A percentile compares a stretch with the other conserved stretches of the same genome.
phyloP scores from a whole-genome alignment of 2,329 filamentous ascomycete species.

The Lomentospora prolificans region DNA sequence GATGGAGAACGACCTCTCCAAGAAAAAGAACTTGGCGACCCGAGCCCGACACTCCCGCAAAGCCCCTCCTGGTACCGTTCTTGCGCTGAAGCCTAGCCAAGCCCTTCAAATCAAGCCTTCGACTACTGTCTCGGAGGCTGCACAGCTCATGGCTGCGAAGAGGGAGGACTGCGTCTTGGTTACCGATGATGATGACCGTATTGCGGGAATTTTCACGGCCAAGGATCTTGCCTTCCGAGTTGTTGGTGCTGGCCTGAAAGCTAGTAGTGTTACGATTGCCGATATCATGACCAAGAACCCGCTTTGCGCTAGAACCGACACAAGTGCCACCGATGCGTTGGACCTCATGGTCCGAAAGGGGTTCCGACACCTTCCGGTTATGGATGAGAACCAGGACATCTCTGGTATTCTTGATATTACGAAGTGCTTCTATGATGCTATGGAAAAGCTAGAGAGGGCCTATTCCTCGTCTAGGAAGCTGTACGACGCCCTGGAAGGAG shows the following conservation, averaged over 20 bases:
- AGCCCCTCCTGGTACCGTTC: conserved; percentile 89
- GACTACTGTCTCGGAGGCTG: conserved; percentile 90
- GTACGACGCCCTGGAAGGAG: conserved; percentile 93
- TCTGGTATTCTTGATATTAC: conserved; percentile 97
- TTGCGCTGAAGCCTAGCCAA: conserved; percentile 88
- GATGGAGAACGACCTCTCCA: conserved; percentile 94
- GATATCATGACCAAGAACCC: conserved; percentile 99
- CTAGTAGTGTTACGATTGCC: conserved; percentile 81
- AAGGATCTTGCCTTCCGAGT: conserved; percentile 98
- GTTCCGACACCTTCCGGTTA: conserved; percentile 93
- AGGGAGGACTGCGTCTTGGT: conserved; percentile 96
- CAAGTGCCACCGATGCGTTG: conserved; percentile 91
- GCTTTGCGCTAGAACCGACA: conserved; percentile 92
- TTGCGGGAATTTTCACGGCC: conserved; percentile 96
- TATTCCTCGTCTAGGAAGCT: conserved; percentile 97
- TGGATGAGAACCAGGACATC: conserved; percentile 99
- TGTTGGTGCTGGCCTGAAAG: conserved; percentile 82
- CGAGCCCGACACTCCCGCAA: conserved; percentile 81
- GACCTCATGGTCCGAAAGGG: conserved; percentile 98
- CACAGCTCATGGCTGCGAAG: conserved; percentile 98
- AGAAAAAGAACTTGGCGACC: conserved; percentile 78
- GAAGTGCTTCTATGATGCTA: conserved; percentile 99
- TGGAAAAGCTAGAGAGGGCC: conserved; percentile 97
- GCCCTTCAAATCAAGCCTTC: conserved; percentile 95
- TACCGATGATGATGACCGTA: conserved; percentile 94